Base-by-base conservation (phyloP, 148 eudicot species). In the Amaranthus cruentus region DNA sequence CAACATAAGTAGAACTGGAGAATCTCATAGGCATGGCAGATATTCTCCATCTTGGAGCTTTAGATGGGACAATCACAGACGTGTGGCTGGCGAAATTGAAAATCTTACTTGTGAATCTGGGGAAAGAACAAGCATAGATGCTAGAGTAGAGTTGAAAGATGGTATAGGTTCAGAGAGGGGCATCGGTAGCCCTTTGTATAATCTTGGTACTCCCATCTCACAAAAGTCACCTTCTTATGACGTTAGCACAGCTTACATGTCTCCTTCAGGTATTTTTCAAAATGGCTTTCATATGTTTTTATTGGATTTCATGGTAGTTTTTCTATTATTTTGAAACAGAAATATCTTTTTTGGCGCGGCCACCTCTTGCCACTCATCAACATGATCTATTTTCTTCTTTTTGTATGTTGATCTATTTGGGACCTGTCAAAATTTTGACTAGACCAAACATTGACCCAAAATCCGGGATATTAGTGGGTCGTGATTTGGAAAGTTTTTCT, bases 41-140 rank as follows among this genome's bases (percentile, higher is more conserved):
- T 71, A 72, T 71, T 87, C 90, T 58, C 87, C 90, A 66, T 80
- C 87, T 44, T 84, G 90, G 90, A 87, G 90, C 71, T 81, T 81
- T 64, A 76, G 74, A 21, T 80, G 84, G 83, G 87, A 84, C 66
- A 87, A 81, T 74, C 77, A 86, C 51, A 73, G 80, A 55, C 79
- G 86, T 15, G 86, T 87, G 62, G 85, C 87, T 6, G 84, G 87
- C 54, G 87, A 84, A 74, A 64, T 58, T 61, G 85, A 78, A 54
- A 75, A 69, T 43, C 63, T 75, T 48, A 61, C 68, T 12, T 59
- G 66, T 75, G 75, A 68, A 8, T 52, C 73, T 52, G 75, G 75
- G 8, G 75, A 73, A 54, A 82, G 78, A 61, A 56, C 74, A 68
- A 78, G 76, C 64, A 62, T 73, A 50, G 78, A 73, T 63, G 75